phyloP scores from a whole-genome alignment of 306 rosid genomes.

The Datisca glomerata region DNA sequence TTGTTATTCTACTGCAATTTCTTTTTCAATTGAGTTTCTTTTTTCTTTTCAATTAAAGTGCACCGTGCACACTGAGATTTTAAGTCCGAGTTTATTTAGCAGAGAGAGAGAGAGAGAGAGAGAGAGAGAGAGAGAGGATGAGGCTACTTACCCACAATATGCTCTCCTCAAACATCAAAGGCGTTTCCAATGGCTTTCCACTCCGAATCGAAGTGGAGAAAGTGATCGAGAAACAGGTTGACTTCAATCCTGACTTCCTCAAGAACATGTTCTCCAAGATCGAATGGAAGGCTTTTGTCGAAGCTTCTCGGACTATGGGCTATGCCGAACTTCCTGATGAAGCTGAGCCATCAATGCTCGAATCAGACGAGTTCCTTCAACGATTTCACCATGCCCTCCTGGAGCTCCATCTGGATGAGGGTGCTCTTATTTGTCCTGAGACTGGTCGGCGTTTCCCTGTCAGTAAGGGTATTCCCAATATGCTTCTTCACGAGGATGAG shows the following conservation, averaged over 20 bases:
- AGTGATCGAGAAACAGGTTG: slow-evolving; percentile 58
- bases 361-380: slow-evolving; percentile 57
- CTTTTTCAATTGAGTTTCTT: no score
- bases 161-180: slow-evolving; percentile 82
- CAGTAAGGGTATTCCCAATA: slow-evolving; percentile 74
- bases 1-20: no score
- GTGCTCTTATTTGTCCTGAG: slow-evolving; percentile 76
- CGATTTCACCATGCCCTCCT: slow-evolving; percentile 82
- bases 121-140: slow-evolving; percentile 26
- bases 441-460: slow-evolving; percentile 70
- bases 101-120: no score
- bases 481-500: slow-evolving; percentile 93
- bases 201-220: slow-evolving; percentile 59
- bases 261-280: slow-evolving; percentile 67
- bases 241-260: slow-evolving; percentile 51
- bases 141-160: slow-evolving; percentile 84
- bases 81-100: no score
- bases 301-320: slow-evolving; percentile 52
- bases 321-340: slow-evolving; percentile 68
- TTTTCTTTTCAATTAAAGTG: no score
- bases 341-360: slow-evolving; percentile 52
- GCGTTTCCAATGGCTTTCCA: slow-evolving; percentile 73
- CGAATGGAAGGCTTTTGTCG: slow-evolving; percentile 62
- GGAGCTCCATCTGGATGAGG: slow-evolving; percentile 89
- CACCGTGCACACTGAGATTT: no score